Evolutionary conservation across 257 asterid genomes (phyloP).

Genomic region (Scutellaria minor): DNA sequence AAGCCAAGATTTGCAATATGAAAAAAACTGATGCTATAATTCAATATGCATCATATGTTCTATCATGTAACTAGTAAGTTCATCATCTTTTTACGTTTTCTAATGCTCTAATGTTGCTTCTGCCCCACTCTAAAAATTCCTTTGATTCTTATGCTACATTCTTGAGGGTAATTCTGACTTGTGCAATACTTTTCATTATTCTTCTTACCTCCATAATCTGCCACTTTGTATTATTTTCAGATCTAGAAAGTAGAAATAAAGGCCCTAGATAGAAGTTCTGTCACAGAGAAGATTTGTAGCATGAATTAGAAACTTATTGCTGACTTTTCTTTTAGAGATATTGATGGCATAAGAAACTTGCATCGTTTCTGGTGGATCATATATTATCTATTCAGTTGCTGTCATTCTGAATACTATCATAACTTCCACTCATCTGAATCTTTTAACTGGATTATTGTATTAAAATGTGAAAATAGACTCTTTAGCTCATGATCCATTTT

Average conservation of each 20-base stretch:
- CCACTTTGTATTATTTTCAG: neutral
- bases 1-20: slow-evolving; percentile 8
- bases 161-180: neutral
- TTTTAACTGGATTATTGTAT: neutral
- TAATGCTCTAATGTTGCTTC: slow-evolving; percentile 2
- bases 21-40: slow-evolving; percentile 10
- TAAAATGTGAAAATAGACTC: slow-evolving; percentile 18
- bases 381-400: neutral
- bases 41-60: slow-evolving; percentile 10
- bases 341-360: neutral
- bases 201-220: neutral
- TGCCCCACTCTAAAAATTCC: neutral
- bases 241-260: neutral
- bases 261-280: neutral
- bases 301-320: neutral
- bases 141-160: neutral
- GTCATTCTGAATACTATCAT: neutral
- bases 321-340: neutral
- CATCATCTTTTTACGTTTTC: neutral
- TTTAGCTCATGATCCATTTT: slow-evolving; percentile 7
- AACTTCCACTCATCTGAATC: neutral
- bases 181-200: neutral
- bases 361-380: neutral
- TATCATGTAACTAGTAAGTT: neutral
- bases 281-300: neutral